Evolutionary conservation across 192 early-diverging fungal genomes (phyloP), one percentile per base, ranked within the genome.

Genomic region (Backusella circina): DNA sequence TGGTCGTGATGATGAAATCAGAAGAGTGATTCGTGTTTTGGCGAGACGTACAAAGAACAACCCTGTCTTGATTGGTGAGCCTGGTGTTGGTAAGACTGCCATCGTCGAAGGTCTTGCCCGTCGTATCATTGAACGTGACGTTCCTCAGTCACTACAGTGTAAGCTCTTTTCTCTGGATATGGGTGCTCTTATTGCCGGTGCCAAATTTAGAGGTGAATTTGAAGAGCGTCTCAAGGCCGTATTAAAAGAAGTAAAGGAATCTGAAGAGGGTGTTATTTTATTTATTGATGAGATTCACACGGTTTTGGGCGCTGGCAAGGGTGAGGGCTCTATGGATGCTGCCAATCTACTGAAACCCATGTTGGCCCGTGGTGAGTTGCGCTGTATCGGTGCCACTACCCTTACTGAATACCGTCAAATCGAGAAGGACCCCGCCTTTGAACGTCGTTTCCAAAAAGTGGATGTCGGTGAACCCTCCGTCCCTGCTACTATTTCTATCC

Each of bases 281-380:
- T 99, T 99, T 82, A 97, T 99, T 72, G 98, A 99, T 82, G 98
- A 99, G 84, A 92, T 99, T 50, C 98, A 99, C 77, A 87, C 93
- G 2, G 93, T 98, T 16, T 87, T 99, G 26, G 98, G 98, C 6
- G 97, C 97, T 41, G 97, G 97, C 15, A 94, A 96, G 74, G 78
- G 88, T 18, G 93, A 96, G 38, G 98, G 97, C 10, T 64, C 61
- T 1, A 81, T 81, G 80, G 97, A 99, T 77, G 96, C 96, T 0
- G 97, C 98, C 50, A 99, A 99, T 80, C 75, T 99, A 68, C 85
- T 99, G 61, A 99, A 98, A 82, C 98, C 98, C 9, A 97, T 98
- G 96, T 88, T 99, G 9, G 97, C 98, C 4, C 92, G 98, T 73
- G 98, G 98, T 32, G 96, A 97, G 75, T 89, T 99, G 35, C 90